These are phyloP conservation scores for Chytridium lagenaria DNA, from an alignment of 371 early-diverging fungal species.

Conservation along the genomic window DNA sequence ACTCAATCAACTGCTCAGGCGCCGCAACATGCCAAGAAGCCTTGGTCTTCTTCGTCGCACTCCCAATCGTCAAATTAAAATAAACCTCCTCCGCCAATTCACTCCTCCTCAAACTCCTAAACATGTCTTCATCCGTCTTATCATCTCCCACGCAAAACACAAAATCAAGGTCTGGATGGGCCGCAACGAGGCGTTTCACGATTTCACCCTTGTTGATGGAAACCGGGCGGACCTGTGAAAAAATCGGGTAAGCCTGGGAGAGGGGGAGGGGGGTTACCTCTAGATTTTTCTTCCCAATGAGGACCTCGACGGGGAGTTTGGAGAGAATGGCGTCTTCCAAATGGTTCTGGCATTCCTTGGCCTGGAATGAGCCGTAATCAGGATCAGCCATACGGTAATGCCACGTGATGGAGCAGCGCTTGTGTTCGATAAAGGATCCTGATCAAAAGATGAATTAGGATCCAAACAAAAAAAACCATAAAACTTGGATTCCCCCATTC, in stretches of 20 bases:
- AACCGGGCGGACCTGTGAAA: too few relatives aligned
- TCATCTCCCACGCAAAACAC: constrained; percentile 96
- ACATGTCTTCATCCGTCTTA: constrained; percentile 97
- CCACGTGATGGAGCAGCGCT: constrained; percentile 86
- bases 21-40: constrained; percentile 77
- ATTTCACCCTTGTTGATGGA: constrained; percentile 84
- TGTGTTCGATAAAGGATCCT: constrained; percentile 83
- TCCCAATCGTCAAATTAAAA: constrained; percentile 75
- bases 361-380: constrained; percentile 78
- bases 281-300: constrained; percentile 95
- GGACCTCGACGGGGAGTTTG: constrained; percentile 90
- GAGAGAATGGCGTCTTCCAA: constrained; percentile 84
- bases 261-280: constrained; percentile 90
- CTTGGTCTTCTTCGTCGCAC: constrained; percentile 77
- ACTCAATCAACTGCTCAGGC: constrained; percentile 49
- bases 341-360: constrained; percentile 92
- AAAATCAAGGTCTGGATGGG: constrained; percentile 77
- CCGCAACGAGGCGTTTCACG: constrained; percentile 73
- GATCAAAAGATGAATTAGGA: neutral
- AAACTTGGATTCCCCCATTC: too few relatives aligned
- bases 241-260: too few relatives aligned
- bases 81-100: constrained; percentile 43
- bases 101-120: constrained; percentile 38
- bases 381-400: constrained; percentile 91
- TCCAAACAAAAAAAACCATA: too few relatives aligned